phyloP scores from a whole-genome alignment of 1,284 basidiomycete species.

The Leucoagaricus sp. region DNA sequence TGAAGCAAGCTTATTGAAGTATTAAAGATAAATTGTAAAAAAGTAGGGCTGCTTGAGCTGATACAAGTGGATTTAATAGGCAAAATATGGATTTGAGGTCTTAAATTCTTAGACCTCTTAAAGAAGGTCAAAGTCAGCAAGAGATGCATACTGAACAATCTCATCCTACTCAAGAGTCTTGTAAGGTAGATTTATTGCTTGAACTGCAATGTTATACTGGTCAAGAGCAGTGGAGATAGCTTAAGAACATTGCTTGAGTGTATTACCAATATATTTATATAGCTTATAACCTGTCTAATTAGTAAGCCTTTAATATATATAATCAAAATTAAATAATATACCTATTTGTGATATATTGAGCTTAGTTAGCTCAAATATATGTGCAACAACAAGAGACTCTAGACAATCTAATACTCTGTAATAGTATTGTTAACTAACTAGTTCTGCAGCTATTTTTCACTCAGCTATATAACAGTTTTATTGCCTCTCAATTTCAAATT shows the following conservation, averaged over 20 bases:
- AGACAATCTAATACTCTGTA: not conserved
- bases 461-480: not conserved
- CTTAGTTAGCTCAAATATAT: constrained; percentile 10
- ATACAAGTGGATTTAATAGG: not conserved
- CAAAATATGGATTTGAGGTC: not conserved
- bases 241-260: constrained; percentile 21
- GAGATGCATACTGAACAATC: constrained; percentile 29
- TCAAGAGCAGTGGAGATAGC: constrained; percentile 22
- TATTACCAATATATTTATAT: constrained; percentile 22
- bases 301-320: not conserved
- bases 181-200: constrained; percentile 13
- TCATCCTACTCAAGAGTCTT: constrained; percentile 24
- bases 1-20: too few relatives aligned
- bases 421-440: not conserved
- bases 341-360: not conserved
- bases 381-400: not conserved
- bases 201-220: constrained; percentile 22
- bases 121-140: constrained; percentile 36
- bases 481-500: not conserved
- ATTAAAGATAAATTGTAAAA: too few relatives aligned
- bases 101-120: constrained; percentile 5
- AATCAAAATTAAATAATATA: too few relatives aligned
- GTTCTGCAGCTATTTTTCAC: not conserved
- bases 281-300: constrained; percentile 28
- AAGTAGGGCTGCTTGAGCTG: too few relatives aligned